Evolutionary conservation across 805 yeast species (phyloP).

Genomic region (Saccharomyces paradoxus): DNA sequence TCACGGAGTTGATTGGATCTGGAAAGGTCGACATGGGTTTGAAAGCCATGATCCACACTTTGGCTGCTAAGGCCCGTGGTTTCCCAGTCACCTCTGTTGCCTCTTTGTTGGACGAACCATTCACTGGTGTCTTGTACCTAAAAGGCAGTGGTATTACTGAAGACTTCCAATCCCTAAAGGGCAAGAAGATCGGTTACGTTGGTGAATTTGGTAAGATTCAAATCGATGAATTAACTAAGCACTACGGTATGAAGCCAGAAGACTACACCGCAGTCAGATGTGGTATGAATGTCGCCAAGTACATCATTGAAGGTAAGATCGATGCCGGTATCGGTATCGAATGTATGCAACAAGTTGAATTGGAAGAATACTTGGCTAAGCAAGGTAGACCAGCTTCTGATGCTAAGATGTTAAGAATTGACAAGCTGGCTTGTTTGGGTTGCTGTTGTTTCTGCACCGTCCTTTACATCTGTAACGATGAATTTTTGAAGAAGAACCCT

Average conservation of each 20-base stretch:
- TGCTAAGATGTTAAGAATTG: constrained; percentile 50
- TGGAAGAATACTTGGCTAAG: constrained; percentile 40
- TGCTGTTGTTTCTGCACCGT: constrained; percentile 54
- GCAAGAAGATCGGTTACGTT: constrained; percentile 48
- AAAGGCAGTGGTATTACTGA: constrained; percentile 43
- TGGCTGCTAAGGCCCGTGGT: constrained; percentile 53
- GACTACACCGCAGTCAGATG: constrained; percentile 53
- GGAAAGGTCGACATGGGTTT: constrained; percentile 53
- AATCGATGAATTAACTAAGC: constrained; percentile 46
- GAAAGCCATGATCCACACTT: constrained; percentile 53
- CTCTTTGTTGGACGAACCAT: constrained; percentile 48
- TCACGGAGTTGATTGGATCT: constrained; percentile 47
- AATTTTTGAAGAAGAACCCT: constrained; percentile 39
- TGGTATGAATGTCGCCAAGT: constrained; percentile 53
- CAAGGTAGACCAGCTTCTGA: constrained; percentile 39
- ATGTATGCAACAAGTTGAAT: constrained; percentile 51
- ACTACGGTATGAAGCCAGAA: constrained; percentile 47
- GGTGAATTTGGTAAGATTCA: constrained; percentile 56
- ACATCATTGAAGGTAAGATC: constrained; percentile 45
- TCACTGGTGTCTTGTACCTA: constrained; percentile 47
- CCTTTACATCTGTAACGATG: constrained; percentile 45
- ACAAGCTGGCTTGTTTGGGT: constrained; percentile 46
- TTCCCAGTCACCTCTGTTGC: constrained; percentile 51
- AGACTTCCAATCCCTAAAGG: constrained; percentile 45
- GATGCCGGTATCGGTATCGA: constrained; percentile 55